These are phyloP conservation scores for Pinus albicaulis DNA, from an alignment of 75 land plant genomes.

Conservation along the genomic window DNA sequence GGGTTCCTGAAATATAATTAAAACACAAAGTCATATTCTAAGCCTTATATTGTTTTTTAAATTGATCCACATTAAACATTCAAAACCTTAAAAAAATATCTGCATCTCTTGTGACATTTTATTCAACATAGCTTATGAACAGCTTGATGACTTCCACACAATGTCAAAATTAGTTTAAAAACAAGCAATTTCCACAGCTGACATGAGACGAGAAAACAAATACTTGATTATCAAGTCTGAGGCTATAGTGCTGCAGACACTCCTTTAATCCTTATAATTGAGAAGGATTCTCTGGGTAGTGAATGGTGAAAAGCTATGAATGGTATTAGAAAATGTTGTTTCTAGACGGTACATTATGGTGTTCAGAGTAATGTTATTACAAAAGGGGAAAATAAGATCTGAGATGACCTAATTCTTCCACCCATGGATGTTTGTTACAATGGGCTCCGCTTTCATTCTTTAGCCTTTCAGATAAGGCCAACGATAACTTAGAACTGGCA, in stretches of 20 bases:
- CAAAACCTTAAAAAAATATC: not conserved
- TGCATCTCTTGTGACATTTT: no score
- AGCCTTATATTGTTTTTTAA: not conserved
- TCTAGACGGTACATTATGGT: not conserved
- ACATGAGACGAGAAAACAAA: not conserved
- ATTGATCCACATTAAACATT: not conserved
- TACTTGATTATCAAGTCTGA: not conserved
- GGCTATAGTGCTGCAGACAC: not conserved
- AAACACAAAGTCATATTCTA: not conserved
- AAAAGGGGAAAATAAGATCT: not conserved
- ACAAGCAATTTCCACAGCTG: not conserved
- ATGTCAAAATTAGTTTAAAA: not conserved
- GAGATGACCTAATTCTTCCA: not conserved
- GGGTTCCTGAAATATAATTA: constrained; percentile 13
- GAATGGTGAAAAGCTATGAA: not conserved
- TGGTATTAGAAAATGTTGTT: not conserved
- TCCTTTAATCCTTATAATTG: not conserved
- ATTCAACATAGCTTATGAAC: not conserved
- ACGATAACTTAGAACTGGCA: not conserved
- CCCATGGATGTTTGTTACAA: not conserved
- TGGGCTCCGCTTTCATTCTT: not conserved
- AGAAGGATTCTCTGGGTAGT: not conserved
- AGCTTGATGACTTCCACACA: not conserved
- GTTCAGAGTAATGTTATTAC: not conserved
- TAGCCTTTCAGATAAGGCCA: not conserved